Evolutionary conservation across 1,139 yeast species (phyloP), one percentile per base, ranked within the genome.

Genomic region (Suhomyces anneliseae): DNA sequence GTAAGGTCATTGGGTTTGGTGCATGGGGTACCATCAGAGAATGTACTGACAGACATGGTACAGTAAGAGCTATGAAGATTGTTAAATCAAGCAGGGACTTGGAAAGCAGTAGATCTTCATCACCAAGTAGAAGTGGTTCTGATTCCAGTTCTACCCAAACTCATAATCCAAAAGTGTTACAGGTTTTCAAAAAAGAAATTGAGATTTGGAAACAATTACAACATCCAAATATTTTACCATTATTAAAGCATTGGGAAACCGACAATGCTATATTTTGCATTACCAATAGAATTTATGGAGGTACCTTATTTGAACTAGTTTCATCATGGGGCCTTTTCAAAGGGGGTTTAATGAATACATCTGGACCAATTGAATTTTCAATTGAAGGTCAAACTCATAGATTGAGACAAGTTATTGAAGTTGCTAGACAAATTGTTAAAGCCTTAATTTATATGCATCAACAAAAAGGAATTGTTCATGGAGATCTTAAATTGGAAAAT

Each of bases 11-110:
- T 53, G 97, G 97, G 0, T 82, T 81, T 60, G 98, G 98, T 8
- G 96, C 97, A 0, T 90, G 95, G 87, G 95, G 96, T 4, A 80
- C 87, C 33, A 87, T 92, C n/a, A 72, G 96, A 50, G 95, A 87
- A 62, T 89, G 95, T 52, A 60, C 58, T 39, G 69, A 63, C 32
- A 45, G 54, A 19, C 66, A 68, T 42, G 83, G 83, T 1, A 67
- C 69, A 7, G 66, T 76, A 0, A 76, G 79, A 53, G 97, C 97
- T 0, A 83, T 90, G 58, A 90, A 90, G 62, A 83, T 90, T 39
- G 90, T 90, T 32, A 78, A 80, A 50, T 71, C 75, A 29, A 70
- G 78, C 19, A 72, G 75, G 41, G 76, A 76, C 31, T 69, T 76
- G 6, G 56, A 52, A 2, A 31, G 42, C 32, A 34, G 40, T 10